These are phyloP conservation scores for Pichia pseudocactophila DNA, from an alignment of 805 yeast species.

Conservation along the genomic window DNA sequence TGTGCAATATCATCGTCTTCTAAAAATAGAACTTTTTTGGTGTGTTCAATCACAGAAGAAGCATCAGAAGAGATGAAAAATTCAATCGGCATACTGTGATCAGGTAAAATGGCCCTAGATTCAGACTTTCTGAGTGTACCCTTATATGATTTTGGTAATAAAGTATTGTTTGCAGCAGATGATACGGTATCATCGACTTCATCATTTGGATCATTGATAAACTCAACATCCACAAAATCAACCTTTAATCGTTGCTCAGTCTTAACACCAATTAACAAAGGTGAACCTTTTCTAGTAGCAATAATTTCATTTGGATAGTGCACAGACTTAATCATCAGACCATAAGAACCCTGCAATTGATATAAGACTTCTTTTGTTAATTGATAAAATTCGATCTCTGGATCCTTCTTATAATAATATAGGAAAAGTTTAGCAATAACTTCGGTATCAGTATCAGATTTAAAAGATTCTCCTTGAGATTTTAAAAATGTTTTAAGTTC, in stretches of 20 bases:
- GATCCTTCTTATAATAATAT: slow-evolving; percentile 75
- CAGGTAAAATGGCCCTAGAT: slow-evolving; percentile 93
- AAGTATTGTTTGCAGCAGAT: slow-evolving; percentile 10
- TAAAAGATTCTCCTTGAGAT: slow-evolving; percentile 74
- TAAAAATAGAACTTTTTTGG: slow-evolving; percentile 90
- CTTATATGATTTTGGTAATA: slow-evolving; percentile 7
- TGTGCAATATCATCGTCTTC: slow-evolving; percentile 99
- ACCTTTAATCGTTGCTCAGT: slow-evolving; percentile 92
- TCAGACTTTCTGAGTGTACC: slow-evolving; percentile 31
- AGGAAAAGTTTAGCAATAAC: slow-evolving; percentile 93
- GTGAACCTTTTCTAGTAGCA: slow-evolving; percentile 98
- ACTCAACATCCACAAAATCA: slow-evolving; percentile 97
- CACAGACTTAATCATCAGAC: slow-evolving; percentile 81
- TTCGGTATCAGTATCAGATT: slow-evolving; percentile 95
- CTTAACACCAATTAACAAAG: slow-evolving; percentile 93
- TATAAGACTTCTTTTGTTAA: slow-evolving; percentile 85
- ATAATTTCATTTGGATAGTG: slow-evolving; percentile 94
- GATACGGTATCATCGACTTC: slow-evolving; percentile 24
- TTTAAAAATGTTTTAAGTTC: slow-evolving; percentile 77
- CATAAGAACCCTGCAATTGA: slow-evolving; percentile 97
- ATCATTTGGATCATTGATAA: slow-evolving; percentile 49
- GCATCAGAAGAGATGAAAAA: slow-evolving; percentile 96
- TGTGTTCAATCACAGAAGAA: slow-evolving; percentile 91
- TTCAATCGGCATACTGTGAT: slow-evolving; percentile 86
- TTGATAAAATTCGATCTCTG: slow-evolving; percentile 79